Evolutionary conservation across 441 rosid species (phyloP).

Genomic region (Raphanus hybrid): DNA sequence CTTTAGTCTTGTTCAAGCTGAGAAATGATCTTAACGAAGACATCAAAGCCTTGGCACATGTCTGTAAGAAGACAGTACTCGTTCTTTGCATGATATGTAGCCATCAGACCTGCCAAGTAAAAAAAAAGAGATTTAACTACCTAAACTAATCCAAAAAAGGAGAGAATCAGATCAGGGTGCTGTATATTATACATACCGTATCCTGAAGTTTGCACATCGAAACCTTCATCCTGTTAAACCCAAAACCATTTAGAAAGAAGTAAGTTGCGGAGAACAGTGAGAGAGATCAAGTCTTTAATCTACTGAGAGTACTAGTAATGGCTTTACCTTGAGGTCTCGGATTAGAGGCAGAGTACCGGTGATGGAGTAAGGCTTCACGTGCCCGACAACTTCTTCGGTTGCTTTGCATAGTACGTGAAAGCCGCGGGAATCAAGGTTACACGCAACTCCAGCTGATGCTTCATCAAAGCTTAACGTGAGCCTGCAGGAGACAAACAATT

Average conservation of each 20-base stretch:
- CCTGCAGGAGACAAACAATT: conserved; percentile 45
- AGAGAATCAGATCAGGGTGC: neutral
- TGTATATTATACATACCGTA: conserved; percentile 54
- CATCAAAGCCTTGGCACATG: conserved; percentile 86
- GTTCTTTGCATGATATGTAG: conserved; percentile 92
- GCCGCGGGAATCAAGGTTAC: conserved; percentile 86
- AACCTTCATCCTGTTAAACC: conserved; percentile 77
- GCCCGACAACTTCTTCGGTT: conserved; percentile 85
- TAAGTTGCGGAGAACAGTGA: conserved; percentile 20
- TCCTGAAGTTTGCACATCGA: conserved; percentile 92
- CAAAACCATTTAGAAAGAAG: conserved; percentile 12
- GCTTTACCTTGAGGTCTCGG: conserved; percentile 76
- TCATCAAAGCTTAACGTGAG: conserved; percentile 77
- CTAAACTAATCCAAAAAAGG: neutral
- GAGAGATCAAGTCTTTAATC: neutral
- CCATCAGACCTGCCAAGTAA: conserved; percentile 73
- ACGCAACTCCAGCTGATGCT: conserved; percentile 84
- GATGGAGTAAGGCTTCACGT: conserved; percentile 92
- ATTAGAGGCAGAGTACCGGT: conserved; percentile 94
- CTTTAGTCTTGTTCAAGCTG: conserved; percentile 61
- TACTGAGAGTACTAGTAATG: neutral
- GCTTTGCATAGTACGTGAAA: conserved; percentile 85
- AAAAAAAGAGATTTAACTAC: neutral
- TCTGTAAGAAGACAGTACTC: conserved; percentile 90
- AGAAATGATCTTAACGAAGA: conserved; percentile 73